Evolutionary conservation across 73 alveolate species (phyloP).

Genomic region (Tetrahymena borealis): DNA sequence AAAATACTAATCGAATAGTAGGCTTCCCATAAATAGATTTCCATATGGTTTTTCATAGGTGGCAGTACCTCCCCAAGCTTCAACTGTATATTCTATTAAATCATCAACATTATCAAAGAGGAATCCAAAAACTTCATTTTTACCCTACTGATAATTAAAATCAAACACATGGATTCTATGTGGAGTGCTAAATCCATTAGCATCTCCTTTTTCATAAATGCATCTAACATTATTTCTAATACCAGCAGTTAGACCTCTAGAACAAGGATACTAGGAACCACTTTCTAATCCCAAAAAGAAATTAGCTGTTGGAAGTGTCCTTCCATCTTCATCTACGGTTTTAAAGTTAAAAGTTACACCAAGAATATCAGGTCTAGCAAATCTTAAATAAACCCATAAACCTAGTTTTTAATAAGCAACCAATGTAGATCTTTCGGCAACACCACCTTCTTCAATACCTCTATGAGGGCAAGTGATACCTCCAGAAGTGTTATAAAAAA

Average conservation of each 20-base stretch:
- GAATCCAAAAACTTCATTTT: not conserved
- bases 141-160: not conserved
- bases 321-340: not conserved
- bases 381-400: not conserved
- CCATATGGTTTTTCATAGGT: not conserved
- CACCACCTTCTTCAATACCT: not conserved
- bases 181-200: not conserved
- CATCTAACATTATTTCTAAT: not conserved
- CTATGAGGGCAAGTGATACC: not conserved
- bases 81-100: not conserved
- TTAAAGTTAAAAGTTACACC: not conserved
- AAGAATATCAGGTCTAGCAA: not conserved
- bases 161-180: not conserved
- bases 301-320: not conserved
- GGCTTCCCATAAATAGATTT: not conserved
- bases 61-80: slow-evolving; percentile 1
- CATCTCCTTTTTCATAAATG: not conserved
- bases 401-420: not conserved
- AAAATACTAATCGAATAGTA: not conserved
- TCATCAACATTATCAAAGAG: not conserved
- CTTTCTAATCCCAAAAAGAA: not conserved
- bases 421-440: not conserved
- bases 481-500: not conserved
- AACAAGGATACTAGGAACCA: not conserved
- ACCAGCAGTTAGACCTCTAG: not conserved